A percentile compares a stretch with the other conserved stretches of the same genome.
Evolutionary conservation across 805 yeast genomes (phyloP).

Genomic region (Spathaspora girioi): DNA sequence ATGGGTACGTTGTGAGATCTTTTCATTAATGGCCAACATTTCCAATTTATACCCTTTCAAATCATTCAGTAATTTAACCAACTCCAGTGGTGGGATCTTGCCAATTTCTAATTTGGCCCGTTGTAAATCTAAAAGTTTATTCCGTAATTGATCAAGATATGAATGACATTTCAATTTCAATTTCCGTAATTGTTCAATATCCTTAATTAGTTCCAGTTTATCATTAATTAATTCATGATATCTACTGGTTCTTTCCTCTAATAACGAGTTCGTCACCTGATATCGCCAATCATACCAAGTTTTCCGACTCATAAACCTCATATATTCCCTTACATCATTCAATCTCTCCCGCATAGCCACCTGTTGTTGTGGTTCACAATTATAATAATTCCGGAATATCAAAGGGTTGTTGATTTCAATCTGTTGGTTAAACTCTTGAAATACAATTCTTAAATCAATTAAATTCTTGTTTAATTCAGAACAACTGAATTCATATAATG

Average conservation of each 20-base stretch:
- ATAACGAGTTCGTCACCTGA: conserved; percentile 46
- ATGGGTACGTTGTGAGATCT: not conserved
- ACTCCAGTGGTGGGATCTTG: conserved; percentile 4
- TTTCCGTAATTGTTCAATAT: conserved; percentile 1
- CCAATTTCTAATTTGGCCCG: not conserved
- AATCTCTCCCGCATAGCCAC: conserved; percentile 45
- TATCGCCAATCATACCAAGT: conserved; percentile 65
- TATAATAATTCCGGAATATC: conserved; percentile 47
- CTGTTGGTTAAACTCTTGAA: conserved; percentile 46
- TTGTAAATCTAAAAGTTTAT: not conserved
- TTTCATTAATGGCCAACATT: not conserved
- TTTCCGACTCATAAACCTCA: conserved; percentile 50
- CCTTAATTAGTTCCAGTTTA: not conserved
- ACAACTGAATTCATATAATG: conserved; percentile 51
- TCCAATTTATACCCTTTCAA: not conserved
- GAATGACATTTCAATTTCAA: not conserved
- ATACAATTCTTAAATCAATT: conserved; percentile 44
- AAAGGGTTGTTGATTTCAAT: conserved; percentile 45
- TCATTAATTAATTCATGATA: conserved; percentile 10
- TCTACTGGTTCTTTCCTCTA: conserved; percentile 17
- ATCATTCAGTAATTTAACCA: conserved; percentile 13
- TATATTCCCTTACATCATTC: conserved; percentile 45
- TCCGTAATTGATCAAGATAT: not conserved
- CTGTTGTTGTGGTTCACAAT: conserved; percentile 34
- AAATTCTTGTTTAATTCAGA: conserved; percentile 51